Evolutionary conservation across 495 filamentous ascomycete genomes (phyloP), one percentile per base, ranked within the genome.

Genomic region (Trichocladium uniseriatum): DNA sequence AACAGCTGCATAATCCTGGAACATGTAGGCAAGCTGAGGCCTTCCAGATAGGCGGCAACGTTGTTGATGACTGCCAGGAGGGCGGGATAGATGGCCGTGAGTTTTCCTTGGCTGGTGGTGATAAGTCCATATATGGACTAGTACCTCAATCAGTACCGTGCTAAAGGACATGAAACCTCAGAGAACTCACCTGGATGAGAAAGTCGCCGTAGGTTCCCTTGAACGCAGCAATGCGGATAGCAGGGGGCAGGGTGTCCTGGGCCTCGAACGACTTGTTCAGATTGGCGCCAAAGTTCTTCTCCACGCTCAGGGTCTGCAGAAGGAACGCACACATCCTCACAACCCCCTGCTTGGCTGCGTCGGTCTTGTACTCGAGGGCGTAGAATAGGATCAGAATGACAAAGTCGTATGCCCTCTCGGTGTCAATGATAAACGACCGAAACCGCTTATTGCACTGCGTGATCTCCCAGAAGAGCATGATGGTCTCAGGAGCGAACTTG

Each of bases 401-500:
- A 60, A 96, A 97, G 62, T 99, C 92, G 60, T 95, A 87, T 0
- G 87, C 85, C 34, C 90, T 76, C 55, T 95, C 89, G 0, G 92
- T 96, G 55, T 97, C 92, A 52, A 96, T 89, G 60, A 99, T 91
- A 67, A 95, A 99, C 1, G 89, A 91, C 41, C 94, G 75, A 68
- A 99, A 97, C 41, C 94, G 79, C 69, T 94, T 97, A 67, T 99
- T 99, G 75, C 91, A 96, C 65, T 99, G 92, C 22, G 94, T 77
- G 7, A 86, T 79, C 68, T 99, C 92, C 92, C 92, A 99, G 64
- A 96, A 99, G 2, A 99, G 78, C 76, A 97, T 89, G 32, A 97
- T 80, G 73, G 95, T 95, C 66, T 99, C 92, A 7, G 94, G 89
- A 2, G 89, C 87, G 76, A 90, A 95, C 66, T 85, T 87, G 48